Evolutionary conservation across 495 filamentous ascomycete genomes (phyloP).

Genomic region (Cairneyella variabilis): DNA sequence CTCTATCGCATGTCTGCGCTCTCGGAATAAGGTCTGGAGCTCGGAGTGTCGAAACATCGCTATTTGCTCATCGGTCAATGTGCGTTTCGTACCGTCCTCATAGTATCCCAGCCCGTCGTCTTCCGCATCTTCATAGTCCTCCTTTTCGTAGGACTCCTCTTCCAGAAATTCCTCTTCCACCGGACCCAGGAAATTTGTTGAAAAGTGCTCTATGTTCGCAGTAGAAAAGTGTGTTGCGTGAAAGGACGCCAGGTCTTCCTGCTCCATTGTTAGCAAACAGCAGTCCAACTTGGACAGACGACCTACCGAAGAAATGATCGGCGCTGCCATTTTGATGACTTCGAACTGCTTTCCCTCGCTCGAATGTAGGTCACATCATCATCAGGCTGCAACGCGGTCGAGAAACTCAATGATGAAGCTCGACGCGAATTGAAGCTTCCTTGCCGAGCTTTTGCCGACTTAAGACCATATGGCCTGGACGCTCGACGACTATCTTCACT

Average conservation of each 20-base stretch:
- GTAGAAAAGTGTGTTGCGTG: slow-evolving; percentile 61
- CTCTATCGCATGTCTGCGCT: slow-evolving; percentile 27
- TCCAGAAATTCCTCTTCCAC: slow-evolving; percentile 24
- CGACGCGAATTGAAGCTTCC: too few species aligned
- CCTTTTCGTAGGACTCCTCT: too few species aligned
- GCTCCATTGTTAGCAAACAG: slow-evolving; percentile 4
- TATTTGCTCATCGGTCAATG: slow-evolving; percentile 88
- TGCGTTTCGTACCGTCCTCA: slow-evolving; percentile 82
- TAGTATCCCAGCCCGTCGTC: slow-evolving; percentile 86
- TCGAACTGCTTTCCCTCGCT: too few species aligned
- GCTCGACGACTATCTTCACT: too few species aligned
- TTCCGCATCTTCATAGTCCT: slow-evolving; percentile 43
- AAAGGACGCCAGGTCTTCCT: slow-evolving; percentile 74
- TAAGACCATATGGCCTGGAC: too few species aligned
- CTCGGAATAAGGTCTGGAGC: slow-evolving; percentile 66
- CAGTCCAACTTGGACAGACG: background rate
- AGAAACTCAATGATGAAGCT: too few species aligned
- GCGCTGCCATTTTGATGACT: slow-evolving; percentile 6
- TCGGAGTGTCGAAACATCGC: slow-evolving; percentile 88
- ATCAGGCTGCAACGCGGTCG: too few species aligned
- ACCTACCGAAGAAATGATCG: slow-evolving; percentile 10
- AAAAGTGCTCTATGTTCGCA: slow-evolving; percentile 41
- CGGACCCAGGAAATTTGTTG: slow-evolving; percentile 38
- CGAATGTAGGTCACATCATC: too few species aligned
- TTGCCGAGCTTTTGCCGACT: too few species aligned